Conservation (phyloP, 148 eudicot species). For the Agrostemma githago region DNA sequence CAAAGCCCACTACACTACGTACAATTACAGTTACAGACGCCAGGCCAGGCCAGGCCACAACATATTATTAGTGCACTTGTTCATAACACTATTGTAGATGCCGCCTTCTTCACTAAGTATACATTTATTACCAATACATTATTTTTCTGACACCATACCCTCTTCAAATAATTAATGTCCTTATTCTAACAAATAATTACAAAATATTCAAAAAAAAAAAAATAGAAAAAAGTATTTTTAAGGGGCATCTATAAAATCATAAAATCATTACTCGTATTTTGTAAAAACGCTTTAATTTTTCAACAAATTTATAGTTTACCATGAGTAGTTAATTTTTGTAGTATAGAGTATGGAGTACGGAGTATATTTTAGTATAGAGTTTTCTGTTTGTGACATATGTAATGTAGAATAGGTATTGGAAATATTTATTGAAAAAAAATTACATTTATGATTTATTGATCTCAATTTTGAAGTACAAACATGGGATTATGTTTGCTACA, state of each 20-base stretch:
- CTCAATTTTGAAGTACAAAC: constrained; percentile 6
- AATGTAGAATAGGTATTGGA: constrained; percentile 6
- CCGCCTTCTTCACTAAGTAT: neutral
- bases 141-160: constrained; percentile 15
- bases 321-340: neutral
- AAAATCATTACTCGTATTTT: no score
- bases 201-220: neutral
- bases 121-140: constrained; percentile 1
- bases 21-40: neutral
- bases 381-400: constrained; percentile 19
- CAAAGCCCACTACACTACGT: neutral
- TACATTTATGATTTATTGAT: no score
- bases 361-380: neutral
- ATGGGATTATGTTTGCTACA: neutral
- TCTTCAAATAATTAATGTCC: constrained; percentile 9
- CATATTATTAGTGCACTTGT: neutral
- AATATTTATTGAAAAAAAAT: neutral
- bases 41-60: neutral
- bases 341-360: neutral
- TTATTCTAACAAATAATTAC: neutral
- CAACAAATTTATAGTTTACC: no score
- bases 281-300: no score
- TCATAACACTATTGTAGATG: neutral
- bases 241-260: neutral
- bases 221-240: neutral